Percentiles rank a stretch among this genome's conserved stretches.
Evolutionary conservation across 768 basidiomycete genomes (phyloP).

Genomic region (Crepidotus variabilis): DNA sequence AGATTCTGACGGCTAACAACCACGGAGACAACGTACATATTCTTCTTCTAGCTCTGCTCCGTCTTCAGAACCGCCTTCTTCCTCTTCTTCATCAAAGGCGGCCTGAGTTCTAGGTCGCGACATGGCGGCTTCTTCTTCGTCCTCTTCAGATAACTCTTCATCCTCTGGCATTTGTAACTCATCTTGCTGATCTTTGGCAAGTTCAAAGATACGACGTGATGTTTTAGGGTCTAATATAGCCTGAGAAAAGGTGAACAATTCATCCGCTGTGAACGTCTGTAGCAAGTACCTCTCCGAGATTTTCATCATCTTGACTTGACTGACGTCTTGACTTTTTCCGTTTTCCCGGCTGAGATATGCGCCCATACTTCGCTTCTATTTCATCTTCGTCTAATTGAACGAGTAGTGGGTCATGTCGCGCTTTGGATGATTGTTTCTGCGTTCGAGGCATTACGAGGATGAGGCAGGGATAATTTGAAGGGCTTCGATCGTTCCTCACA

Average conservation of each 20-base stretch:
- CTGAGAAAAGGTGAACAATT: constrained; percentile 33
- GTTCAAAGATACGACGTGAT: constrained; percentile 84
- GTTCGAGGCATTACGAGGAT: constrained; percentile 58
- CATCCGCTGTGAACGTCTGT: constrained; percentile 6
- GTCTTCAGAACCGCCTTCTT: constrained; percentile 53
- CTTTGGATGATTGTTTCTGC: constrained; percentile 47
- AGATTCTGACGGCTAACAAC: background rate
- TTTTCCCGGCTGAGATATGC: constrained; percentile 70
- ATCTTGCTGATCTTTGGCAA: constrained; percentile 91
- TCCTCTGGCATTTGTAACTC: constrained; percentile 70
- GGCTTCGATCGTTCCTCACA: background rate
- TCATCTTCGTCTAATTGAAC: constrained; percentile 83
- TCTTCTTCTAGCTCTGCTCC: constrained; percentile 58
- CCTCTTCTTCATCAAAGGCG: constrained; percentile 42
- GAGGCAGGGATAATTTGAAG: background rate
- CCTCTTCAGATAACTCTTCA: constrained; percentile 41
- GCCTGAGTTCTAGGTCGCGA: constrained; percentile 32
- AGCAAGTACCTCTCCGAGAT: constrained; percentile 43
- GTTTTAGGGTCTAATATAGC: constrained; percentile 74
- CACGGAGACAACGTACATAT: constrained; percentile 41
- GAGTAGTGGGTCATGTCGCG: constrained; percentile 84
- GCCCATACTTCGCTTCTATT: constrained; percentile 71
- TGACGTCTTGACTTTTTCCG: constrained; percentile 56
- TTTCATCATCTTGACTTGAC: constrained; percentile 51
- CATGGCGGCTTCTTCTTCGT: constrained; percentile 26